Base-by-base conservation (phyloP, 768 basidiomycete genomes). In the Strobilomyces dryophilus region DNA sequence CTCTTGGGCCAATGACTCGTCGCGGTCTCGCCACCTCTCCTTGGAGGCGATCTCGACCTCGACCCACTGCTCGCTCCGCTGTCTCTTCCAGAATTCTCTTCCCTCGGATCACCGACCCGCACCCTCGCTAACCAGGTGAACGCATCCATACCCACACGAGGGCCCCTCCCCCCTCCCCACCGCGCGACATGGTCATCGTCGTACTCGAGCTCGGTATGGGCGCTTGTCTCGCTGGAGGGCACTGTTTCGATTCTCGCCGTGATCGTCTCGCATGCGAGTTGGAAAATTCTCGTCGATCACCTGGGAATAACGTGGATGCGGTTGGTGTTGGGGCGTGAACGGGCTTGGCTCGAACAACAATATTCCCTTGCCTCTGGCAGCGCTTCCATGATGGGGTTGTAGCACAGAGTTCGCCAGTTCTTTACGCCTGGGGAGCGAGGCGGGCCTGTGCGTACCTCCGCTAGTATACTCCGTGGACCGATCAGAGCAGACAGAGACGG, bases 91-190 rank as follows among this genome's bases (percentile, higher is more conserved):
- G 79, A 79, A 55, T 82, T 85, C 46, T 79, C 80, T 8, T 82
- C 80, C 47, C 80, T 67, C 58, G 66, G 67, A 37, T 74, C 74
- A 8, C 80, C 78, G n/a, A 87, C 82, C 56, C 82, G 86, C 46
- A 92, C 84, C 56, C 77, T 87, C 14, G 84, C 78, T 47, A 91
- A 63, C 90, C 91, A 92, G 3, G 80, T 76, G 37, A 87, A 71
- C 6, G 83, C 74, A 42, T 90, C 85, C 73, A 92, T 80, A 41
- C 89, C 84, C 66, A 88, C 78, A 41, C 75, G 72, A 12, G 77
- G 72, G 24, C 74, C 71, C 58, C 78, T 82, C 8, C 77, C 79
- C 2, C 80, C 78, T 9, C 76, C 57, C 9, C 63, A 5, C 79
- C 78, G 15, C 78, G 71, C 11, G 74, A 76, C 79, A 80, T 80